A percentile compares a stretch with the other conserved stretches of the same genome.
Evolutionary conservation across 2,329 filamentous ascomycete species (phyloP).

Genomic region (Corinectria fuckeliana): DNA sequence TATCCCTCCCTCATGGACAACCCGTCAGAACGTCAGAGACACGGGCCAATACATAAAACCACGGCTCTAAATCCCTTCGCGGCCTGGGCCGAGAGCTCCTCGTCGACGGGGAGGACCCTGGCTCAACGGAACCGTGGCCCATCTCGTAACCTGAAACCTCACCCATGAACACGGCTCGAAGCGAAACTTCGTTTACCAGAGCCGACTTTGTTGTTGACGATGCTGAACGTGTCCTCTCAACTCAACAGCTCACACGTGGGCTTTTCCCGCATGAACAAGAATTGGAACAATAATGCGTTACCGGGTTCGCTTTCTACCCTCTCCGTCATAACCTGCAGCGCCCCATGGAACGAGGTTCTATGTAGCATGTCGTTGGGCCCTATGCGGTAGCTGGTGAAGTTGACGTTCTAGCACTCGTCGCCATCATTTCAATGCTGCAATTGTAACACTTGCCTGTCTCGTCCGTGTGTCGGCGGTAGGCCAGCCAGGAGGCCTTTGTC

Average conservation of each 20-base stretch:
- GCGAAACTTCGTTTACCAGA: conserved; percentile 3
- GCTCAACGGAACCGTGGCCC: not conserved
- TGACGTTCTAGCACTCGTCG: not conserved
- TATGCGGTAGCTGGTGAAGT: not conserved
- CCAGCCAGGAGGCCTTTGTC: not conserved
- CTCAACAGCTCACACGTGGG: not conserved
- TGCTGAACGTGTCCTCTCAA: not conserved
- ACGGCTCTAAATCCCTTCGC: not conserved
- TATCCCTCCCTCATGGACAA: not conserved
- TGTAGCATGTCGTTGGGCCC: not conserved
- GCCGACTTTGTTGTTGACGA: not conserved
- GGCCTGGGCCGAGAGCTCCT: not conserved
- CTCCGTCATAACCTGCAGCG: too few relatives aligned
- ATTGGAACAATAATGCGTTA: not conserved
- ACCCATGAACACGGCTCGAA: conserved; percentile 1
- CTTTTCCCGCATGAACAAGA: too few relatives aligned
- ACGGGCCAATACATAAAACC: not conserved
- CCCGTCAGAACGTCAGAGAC: not conserved
- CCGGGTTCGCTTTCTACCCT: not conserved
- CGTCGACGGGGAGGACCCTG: not conserved
- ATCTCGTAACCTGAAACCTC: conserved; percentile 15
- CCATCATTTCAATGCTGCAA: not conserved
- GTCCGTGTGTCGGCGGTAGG: not conserved
- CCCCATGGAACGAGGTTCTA: not conserved
- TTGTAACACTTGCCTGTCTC: not conserved